These are phyloP conservation scores for Sordariomycetes sp. DNA, from an alignment of 2,329 filamentous ascomycete genomes.

Conservation along the genomic window DNA sequence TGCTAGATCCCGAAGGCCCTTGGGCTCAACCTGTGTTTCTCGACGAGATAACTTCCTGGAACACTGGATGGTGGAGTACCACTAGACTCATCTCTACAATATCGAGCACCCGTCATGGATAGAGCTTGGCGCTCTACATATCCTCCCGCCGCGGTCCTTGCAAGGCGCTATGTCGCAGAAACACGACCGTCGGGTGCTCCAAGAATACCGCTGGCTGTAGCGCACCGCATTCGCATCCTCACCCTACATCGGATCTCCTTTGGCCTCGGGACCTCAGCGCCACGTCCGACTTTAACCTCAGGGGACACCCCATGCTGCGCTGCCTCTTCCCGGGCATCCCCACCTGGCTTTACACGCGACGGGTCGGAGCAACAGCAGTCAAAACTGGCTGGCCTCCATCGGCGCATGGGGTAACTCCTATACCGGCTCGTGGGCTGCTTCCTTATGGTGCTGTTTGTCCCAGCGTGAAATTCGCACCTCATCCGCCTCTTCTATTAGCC, in stretches of 20 bases:
- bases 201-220: neutral
- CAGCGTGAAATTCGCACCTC: neutral
- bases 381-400: neutral
- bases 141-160: neutral
- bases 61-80: too few relatives aligned
- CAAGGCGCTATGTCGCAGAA: neutral
- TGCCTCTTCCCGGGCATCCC: neutral
- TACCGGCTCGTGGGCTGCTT: neutral
- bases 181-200: neutral
- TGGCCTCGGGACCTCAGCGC: too few relatives aligned
- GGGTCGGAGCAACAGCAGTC: neutral
- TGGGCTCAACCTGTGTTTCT: too few relatives aligned
- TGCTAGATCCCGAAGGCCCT: too few relatives aligned
- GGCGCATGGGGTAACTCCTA: neutral
- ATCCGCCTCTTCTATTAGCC: neutral
- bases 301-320: neutral
- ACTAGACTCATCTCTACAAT: neutral
- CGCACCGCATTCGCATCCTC: neutral
- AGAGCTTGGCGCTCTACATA: neutral
- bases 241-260: neutral
- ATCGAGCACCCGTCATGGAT: neutral
- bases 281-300: neutral
- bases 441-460: neutral
- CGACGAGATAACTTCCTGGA: too few relatives aligned
- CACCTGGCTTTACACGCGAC: neutral